Base-by-base conservation (phyloP, 176 grass and related monocot genomes). In the Stipa capillata region DNA sequence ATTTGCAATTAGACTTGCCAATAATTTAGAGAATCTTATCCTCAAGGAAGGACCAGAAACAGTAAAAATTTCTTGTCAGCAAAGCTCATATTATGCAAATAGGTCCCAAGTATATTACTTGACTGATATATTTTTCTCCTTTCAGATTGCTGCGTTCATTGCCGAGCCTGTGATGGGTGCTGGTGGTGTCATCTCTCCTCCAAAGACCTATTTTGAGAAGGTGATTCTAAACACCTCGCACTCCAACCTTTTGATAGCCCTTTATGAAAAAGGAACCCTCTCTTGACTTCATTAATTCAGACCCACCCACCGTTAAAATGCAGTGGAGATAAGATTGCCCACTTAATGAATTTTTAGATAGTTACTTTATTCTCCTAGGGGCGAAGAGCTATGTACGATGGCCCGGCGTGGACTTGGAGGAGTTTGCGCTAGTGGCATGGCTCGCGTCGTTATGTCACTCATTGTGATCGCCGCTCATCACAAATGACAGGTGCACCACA, bases 131-230 rank as follows among this genome's bases (percentile, higher is more conserved):
- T 47, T 41, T 78, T 8, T 81, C 1, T 58, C 11, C 72, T 55
- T 49, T 3, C 85, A 97, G 93, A 97, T 97, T 72, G 90, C 90
- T 63, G 90, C 87, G 70, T 97, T 97, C 75, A 93, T 97, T 62
- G 90, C n/a, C n/a, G n/a, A n/a, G n/a, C n/a, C n/a, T n/a, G n/a
- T n/a, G n/a, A n/a, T n/a, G n/a, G n/a, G n/a, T n/a, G n/a, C n/a
- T n/a, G n/a, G n/a, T n/a, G n/a, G n/a, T n/a, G n/a, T n/a, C n/a
- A n/a, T n/a, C n/a, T n/a, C n/a, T n/a, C n/a, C n/a, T n/a, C n/a
- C n/a, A n/a, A n/a, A n/a, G n/a, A n/a, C n/a, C n/a, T n/a, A 97
- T 88, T 97, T 97, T 86, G 90, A 97, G 0, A 97, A 97, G 93
- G 93, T 97, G 8, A 77, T 65, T 39, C 66, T 24, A 5, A 62